Evolutionary conservation across 306 rosid genomes (phyloP).

Genomic region (Corylus avellana): DNA sequence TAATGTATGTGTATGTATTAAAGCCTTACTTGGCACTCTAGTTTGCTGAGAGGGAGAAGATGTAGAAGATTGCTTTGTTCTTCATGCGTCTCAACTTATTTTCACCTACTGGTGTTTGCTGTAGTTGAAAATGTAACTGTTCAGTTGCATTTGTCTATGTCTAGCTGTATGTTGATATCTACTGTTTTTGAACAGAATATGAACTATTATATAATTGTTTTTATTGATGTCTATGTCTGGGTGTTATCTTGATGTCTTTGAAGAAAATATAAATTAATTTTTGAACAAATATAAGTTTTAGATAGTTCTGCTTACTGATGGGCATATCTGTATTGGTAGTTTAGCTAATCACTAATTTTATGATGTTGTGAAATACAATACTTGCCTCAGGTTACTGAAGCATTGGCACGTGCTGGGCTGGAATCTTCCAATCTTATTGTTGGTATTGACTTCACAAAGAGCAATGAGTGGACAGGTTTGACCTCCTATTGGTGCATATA

Average conservation of each 20-base stretch:
- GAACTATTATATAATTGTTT: neutral
- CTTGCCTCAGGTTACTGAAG: conserved; percentile 74
- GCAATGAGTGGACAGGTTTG: conserved; percentile 99
- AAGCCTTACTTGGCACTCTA: neutral
- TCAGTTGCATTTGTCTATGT: neutral
- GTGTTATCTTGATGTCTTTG: conserved; percentile 3
- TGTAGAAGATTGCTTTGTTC: neutral
- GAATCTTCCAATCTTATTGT: conserved; percentile 96
- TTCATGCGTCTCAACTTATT: neutral
- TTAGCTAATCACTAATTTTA: conserved; percentile 4
- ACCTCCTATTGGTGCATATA: conserved; percentile 21
- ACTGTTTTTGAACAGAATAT: neutral
- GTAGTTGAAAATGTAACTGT: neutral
- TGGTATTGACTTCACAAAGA: conserved; percentile 96
- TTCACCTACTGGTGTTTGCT: neutral
- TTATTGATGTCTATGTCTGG: neutral
- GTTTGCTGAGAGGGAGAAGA: neutral
- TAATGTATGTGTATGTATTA: neutral
- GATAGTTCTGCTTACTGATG: conserved; percentile 12
- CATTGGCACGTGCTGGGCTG: conserved; percentile 76
- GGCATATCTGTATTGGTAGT: conserved; percentile 2
- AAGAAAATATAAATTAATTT: conserved; percentile 2
- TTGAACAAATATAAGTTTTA: neutral
- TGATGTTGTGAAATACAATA: conserved; percentile 24
- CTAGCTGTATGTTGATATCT: neutral